Conservation (phyloP, 352 stramenopile species). For the Pythium aristosporum region DNA sequence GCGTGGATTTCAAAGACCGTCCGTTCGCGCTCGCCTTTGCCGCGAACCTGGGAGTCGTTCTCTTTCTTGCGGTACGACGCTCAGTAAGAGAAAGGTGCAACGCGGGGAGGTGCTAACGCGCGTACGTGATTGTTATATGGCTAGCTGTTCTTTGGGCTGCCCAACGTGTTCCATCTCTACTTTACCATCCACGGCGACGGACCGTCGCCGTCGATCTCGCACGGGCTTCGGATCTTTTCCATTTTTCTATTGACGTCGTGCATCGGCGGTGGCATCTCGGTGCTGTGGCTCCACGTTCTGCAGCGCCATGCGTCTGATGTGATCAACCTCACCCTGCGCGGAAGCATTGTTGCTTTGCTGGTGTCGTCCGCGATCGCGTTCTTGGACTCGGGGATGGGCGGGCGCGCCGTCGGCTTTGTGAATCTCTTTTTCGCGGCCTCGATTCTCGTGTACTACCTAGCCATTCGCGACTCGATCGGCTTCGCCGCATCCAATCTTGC, state of each 20-base stretch:
- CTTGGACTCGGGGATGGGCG: slow-evolving; percentile 64
- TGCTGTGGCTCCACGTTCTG: slow-evolving; percentile 74
- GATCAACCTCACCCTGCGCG: slow-evolving; percentile 70
- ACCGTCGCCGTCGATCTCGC: slow-evolving; percentile 39
- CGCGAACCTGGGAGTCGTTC: slow-evolving; percentile 53
- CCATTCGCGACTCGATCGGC: slow-evolving; percentile 60
- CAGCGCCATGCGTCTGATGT: slow-evolving; percentile 68
- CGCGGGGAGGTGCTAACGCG: no score
- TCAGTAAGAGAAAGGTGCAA: no score
- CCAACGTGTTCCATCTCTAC: slow-evolving; percentile 73
- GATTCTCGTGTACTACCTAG: slow-evolving; percentile 67
- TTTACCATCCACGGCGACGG: slow-evolving; percentile 73
- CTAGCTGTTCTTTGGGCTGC: slow-evolving; percentile 70
- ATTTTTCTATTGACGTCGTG: slow-evolving; percentile 66
- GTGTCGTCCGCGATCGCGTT: slow-evolving; percentile 56
- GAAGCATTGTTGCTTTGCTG: slow-evolving; percentile 56
- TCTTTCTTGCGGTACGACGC: slow-evolving; percentile 53
- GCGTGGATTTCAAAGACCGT: slow-evolving; percentile 62
- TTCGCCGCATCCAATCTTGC: slow-evolving; percentile 82
- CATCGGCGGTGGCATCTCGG: slow-evolving; percentile 65
- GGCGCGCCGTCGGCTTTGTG: slow-evolving; percentile 79
- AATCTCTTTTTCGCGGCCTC: slow-evolving; percentile 76
- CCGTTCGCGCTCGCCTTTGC: slow-evolving; percentile 66
- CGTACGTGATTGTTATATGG: not conserved
- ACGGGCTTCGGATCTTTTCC: slow-evolving; percentile 71